Evolutionary conservation across 495 filamentous ascomycete genomes (phyloP).

Genomic region (Friedmanniomyces endolithicus): DNA sequence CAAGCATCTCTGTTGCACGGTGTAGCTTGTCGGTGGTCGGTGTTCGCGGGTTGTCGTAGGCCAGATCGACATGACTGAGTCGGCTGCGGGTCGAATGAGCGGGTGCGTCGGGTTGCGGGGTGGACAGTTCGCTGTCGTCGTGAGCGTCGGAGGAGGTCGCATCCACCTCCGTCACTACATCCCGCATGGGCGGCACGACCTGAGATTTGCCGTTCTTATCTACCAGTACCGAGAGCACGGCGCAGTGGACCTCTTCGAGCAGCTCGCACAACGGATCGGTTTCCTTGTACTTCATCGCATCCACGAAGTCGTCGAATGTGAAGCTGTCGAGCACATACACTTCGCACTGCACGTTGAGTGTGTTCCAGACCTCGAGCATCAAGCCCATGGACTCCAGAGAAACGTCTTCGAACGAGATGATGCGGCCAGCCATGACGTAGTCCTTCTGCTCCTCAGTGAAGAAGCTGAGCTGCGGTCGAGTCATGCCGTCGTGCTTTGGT

Average conservation of each 20-base stretch:
- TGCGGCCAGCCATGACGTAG: slow-evolving; percentile 30
- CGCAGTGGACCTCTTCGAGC: slow-evolving; percentile 82
- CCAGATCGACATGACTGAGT: slow-evolving; percentile 65
- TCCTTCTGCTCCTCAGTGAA: slow-evolving; percentile 37
- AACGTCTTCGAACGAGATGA: slow-evolving; percentile 36
- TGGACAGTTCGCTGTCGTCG: slow-evolving; percentile 40
- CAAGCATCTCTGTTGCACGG: slow-evolving; percentile 67
- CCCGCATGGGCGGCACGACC: slow-evolving; percentile 51
- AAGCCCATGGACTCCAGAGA: slow-evolving; percentile 66
- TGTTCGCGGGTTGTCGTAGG: slow-evolving; percentile 25
- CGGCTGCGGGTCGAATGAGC: slow-evolving; percentile 70
- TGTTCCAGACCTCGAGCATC: slow-evolving; percentile 85
- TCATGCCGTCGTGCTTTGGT: slow-evolving; percentile 43
- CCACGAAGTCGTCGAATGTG: slow-evolving; percentile 90
- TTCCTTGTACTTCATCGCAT: slow-evolving; percentile 69
- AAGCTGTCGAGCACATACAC: slow-evolving; percentile 90
- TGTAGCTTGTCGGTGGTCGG: slow-evolving; percentile 24
- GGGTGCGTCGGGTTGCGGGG: slow-evolving; percentile 42
- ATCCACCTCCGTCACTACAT: slow-evolving; percentile 53
- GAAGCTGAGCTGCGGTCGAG: slow-evolving; percentile 66
- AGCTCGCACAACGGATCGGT: slow-evolving; percentile 73
- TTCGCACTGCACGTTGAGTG: slow-evolving; percentile 89
- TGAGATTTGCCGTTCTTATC: slow-evolving; percentile 66
- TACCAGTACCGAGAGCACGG: slow-evolving; percentile 77
- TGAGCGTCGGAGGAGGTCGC: slow-evolving; percentile 46